Evolutionary conservation across 1,284 basidiomycete genomes (phyloP).

Genomic region (Ustilago tritici): DNA sequence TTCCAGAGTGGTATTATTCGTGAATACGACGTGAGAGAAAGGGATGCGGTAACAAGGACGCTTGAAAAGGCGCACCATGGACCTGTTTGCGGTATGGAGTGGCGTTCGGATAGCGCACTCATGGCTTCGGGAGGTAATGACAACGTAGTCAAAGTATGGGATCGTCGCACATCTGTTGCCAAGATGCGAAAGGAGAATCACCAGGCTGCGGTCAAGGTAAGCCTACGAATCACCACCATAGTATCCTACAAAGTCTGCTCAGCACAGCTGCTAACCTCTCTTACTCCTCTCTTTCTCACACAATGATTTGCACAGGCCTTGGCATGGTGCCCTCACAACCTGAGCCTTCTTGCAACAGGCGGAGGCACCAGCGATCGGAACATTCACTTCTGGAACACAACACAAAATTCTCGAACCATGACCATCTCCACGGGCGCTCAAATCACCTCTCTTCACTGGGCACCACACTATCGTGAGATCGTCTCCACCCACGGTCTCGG

Average conservation of each 20-base stretch:
- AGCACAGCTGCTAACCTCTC: not conserved
- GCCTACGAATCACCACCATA: not conserved
- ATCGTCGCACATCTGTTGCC: slow-evolving; percentile 86
- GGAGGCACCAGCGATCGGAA: slow-evolving; percentile 95
- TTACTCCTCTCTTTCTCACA: not conserved
- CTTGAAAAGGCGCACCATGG: slow-evolving; percentile 64
- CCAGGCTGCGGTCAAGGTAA: slow-evolving; percentile 62
- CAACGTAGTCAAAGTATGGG: slow-evolving; percentile 94
- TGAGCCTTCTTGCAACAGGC: slow-evolving; percentile 88
- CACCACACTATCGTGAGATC: slow-evolving; percentile 88
- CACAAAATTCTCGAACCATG: slow-evolving; percentile 63
- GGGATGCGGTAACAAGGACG: slow-evolving; percentile 60
- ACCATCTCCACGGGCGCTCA: slow-evolving; percentile 75
- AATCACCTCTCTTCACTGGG: slow-evolving; percentile 91
- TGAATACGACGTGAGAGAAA: slow-evolving; percentile 66
- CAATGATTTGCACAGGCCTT: slow-evolving; percentile 74
- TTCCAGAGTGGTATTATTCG: slow-evolving; percentile 65
- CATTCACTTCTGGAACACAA: slow-evolving; percentile 84
- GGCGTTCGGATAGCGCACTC: slow-evolving; percentile 74
- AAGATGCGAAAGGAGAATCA: slow-evolving; percentile 85
- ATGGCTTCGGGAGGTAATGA: slow-evolving; percentile 96
- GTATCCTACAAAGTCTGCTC: no score
- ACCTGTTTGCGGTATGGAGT: slow-evolving; percentile 66
- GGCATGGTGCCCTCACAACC: slow-evolving; percentile 98
- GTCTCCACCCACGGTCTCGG: slow-evolving; percentile 84